These are phyloP conservation scores for Xylogone sp. DNA, from an alignment of 2,329 filamentous ascomycete genomes.

Conservation along the genomic window DNA sequence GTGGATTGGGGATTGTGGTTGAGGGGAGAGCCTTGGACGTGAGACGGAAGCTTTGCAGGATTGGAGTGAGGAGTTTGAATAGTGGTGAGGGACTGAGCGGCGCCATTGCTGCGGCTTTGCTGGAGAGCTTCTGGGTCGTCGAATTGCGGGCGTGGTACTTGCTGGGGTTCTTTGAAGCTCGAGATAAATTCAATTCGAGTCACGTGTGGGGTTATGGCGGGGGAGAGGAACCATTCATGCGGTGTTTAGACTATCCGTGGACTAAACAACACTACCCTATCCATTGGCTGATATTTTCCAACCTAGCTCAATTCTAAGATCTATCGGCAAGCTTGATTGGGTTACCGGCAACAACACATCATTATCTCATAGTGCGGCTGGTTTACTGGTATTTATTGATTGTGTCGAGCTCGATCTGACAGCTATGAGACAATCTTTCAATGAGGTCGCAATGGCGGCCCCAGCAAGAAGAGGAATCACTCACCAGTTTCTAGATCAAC, in stretches of 20 bases:
- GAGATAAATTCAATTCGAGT: neutral
- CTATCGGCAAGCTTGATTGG: no score
- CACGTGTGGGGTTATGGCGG: neutral
- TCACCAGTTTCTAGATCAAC: constrained; percentile 4
- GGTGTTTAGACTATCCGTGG: no score
- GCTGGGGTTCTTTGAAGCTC: neutral
- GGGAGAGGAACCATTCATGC: neutral
- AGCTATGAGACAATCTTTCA: neutral
- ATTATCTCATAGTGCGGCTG: no score
- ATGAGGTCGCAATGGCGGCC: neutral
- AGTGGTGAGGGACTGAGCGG: constrained; percentile 13
- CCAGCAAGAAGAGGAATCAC: constrained; percentile 9
- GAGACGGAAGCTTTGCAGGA: constrained; percentile 17
- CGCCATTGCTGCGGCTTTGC: constrained; percentile 12
- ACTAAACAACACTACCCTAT: no score
- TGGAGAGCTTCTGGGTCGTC: neutral
- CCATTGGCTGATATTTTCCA: no score
- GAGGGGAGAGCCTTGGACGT: constrained; percentile 1
- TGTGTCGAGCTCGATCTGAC: neutral
- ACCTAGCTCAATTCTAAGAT: no score
- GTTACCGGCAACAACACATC: no score
- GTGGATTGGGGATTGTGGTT: constrained; percentile 1
- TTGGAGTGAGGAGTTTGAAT: constrained; percentile 20
- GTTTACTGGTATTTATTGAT: neutral
- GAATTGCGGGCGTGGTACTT: neutral